Conservation (phyloP, 805 yeast species). For the Yamadazyma paraphyllophila region DNA sequence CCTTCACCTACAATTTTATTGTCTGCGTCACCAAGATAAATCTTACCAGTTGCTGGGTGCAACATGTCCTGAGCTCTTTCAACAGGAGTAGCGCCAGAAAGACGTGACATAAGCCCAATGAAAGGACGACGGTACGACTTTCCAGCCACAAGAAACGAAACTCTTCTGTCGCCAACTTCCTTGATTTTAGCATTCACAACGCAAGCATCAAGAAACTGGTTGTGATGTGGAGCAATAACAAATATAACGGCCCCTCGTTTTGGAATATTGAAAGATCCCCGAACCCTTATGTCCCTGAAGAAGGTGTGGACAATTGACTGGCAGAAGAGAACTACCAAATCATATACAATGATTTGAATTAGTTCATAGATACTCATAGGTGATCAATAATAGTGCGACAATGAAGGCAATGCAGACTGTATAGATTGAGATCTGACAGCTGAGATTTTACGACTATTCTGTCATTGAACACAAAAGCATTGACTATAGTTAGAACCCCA, state of each 20-base stretch:
- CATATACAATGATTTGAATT: slow-evolving; percentile 15
- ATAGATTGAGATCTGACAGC: background rate
- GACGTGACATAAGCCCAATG: slow-evolving; percentile 31
- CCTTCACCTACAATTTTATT: slow-evolving; percentile 28
- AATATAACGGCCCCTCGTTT: slow-evolving; percentile 35
- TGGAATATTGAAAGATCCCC: slow-evolving; percentile 41
- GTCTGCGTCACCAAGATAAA: slow-evolving; percentile 19
- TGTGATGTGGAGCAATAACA: slow-evolving; percentile 45
- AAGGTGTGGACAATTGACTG: slow-evolving; percentile 36
- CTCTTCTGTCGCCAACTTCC: slow-evolving; percentile 27
- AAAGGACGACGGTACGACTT: slow-evolving; percentile 30
- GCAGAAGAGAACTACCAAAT: slow-evolving; percentile 32
- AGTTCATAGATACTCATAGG: background rate
- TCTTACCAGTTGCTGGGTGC: slow-evolving; percentile 28
- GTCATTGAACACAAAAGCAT: no score
- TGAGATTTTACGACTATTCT: background rate
- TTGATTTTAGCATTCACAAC: slow-evolving; percentile 37
- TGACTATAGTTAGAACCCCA: no score
- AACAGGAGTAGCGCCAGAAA: slow-evolving; percentile 40
- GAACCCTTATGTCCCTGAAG: slow-evolving; percentile 37
- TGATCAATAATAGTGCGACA: background rate
- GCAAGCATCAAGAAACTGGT: slow-evolving; percentile 41
- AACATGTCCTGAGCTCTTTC: slow-evolving; percentile 42
- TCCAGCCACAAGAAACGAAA: slow-evolving; percentile 38
- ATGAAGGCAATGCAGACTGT: background rate